phyloP scores from a whole-genome alignment of 257 asterid species.

The Solanum chiquidenum region DNA sequence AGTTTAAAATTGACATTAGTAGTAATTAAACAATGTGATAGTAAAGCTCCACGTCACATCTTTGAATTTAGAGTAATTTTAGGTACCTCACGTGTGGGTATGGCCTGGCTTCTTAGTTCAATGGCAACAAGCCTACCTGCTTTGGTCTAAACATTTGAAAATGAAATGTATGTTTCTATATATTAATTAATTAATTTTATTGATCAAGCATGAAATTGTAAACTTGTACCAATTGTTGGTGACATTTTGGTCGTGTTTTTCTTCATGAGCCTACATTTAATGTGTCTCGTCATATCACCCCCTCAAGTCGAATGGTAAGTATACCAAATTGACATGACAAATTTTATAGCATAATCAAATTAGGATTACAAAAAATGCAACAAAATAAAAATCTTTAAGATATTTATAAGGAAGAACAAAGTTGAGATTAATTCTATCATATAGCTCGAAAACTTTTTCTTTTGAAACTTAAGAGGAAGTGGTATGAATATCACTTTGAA shows the following conservation, averaged over 20 bases:
- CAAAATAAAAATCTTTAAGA: neutral
- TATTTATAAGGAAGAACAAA: too few relatives aligned
- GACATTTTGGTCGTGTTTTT: neutral
- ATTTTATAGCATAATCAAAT: neutral
- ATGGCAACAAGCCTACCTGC: neutral
- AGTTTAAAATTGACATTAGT: neutral
- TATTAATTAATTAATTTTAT: neutral
- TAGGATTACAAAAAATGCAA: neutral
- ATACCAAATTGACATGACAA: neutral
- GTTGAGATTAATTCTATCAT: neutral
- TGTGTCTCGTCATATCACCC: neutral
- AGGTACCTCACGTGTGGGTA: constrained; percentile 7
- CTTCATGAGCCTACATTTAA: neutral
- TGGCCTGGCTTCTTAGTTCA: neutral
- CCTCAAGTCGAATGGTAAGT: neutral
- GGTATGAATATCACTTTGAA: neutral
- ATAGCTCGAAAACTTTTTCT: neutral
- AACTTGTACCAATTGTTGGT: neutral
- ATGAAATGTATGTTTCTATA: neutral
- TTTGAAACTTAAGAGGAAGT: neutral
- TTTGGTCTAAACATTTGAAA: neutral
- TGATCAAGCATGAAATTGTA: neutral
- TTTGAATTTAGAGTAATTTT: neutral
- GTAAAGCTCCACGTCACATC: neutral
- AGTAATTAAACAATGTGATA: neutral